phyloP scores from a whole-genome alignment of 441 rosid genomes.

The Jatropha multifida region DNA sequence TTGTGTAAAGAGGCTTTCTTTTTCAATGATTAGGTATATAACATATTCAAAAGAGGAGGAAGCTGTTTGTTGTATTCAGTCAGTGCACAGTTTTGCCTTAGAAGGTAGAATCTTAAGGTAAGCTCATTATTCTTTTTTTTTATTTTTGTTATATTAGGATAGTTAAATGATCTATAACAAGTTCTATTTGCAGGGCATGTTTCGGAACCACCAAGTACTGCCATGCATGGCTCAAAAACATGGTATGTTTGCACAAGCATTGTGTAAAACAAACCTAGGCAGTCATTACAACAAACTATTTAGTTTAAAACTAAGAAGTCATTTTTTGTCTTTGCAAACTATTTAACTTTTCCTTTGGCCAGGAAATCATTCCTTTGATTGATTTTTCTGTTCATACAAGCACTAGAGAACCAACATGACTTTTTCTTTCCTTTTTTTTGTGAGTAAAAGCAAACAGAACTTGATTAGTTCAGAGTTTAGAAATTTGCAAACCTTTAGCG shows the following conservation, averaged over 20 bases:
- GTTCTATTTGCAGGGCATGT: conserved; percentile 58
- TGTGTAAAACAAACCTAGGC: too few species aligned
- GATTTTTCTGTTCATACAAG: background rate
- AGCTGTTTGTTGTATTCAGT: conserved; percentile 75
- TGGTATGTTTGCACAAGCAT: conserved; percentile 43
- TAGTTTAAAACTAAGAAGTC: background rate
- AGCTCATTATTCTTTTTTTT: conserved; percentile 16
- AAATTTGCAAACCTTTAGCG: background rate
- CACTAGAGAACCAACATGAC: background rate
- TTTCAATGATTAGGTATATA: conserved; percentile 50
- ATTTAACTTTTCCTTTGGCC: background rate
- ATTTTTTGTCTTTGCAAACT: background rate
- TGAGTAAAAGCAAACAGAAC: background rate
- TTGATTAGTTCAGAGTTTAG: background rate
- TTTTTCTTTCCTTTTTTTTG: too few species aligned
- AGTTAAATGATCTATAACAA: conserved; percentile 1
- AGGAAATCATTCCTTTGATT: background rate
- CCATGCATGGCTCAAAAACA: conserved; percentile 86
- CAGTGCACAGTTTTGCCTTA: conserved; percentile 71
- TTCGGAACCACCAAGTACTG: conserved; percentile 91
- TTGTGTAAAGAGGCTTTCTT: background rate
- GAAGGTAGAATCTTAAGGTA: conserved; percentile 75
- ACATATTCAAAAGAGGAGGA: conserved; percentile 76
- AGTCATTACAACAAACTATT: too few species aligned
- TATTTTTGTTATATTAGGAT: background rate